phyloP scores from a whole-genome alignment of 2,329 filamentous ascomycete genomes.

The Penicillium capsulatum region DNA sequence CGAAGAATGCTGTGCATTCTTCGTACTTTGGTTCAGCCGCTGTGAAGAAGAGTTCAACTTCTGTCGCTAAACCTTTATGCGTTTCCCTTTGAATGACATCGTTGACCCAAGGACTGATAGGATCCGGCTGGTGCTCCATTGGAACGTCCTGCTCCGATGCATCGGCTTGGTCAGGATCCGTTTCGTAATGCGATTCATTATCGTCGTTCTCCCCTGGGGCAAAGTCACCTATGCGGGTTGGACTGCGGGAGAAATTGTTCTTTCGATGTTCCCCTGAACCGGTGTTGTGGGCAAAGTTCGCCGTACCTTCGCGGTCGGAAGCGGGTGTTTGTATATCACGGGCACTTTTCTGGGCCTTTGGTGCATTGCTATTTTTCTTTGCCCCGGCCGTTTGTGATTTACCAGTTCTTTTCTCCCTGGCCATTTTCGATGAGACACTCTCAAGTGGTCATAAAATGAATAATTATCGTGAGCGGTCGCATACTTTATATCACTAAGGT shows the following conservation, averaged over 20 bases:
- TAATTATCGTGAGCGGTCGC: not conserved
- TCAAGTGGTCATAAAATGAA: not conserved
- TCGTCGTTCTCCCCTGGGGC: not conserved
- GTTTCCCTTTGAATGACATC: not conserved
- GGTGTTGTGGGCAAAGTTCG: not conserved
- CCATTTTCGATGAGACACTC: not conserved
- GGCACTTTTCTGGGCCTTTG: not conserved
- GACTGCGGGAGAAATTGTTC: not conserved
- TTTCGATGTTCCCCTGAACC: not conserved
- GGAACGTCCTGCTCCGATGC: not conserved
- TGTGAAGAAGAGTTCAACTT: conserved; percentile 5
- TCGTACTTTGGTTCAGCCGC: conserved; percentile 1
- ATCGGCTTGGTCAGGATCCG: not conserved
- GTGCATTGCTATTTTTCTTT: not conserved
- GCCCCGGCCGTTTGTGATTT: not conserved
- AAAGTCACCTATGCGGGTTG: not conserved
- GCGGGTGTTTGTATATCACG: not conserved
- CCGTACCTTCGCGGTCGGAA: not conserved
- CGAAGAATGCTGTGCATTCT: conserved; percentile 6
- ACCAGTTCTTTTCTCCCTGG: no score
- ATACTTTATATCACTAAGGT: not conserved
- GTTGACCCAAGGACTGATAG: not conserved
- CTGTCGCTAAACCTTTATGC: not conserved
- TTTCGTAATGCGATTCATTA: not conserved
- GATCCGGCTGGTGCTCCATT: not conserved